These are phyloP conservation scores for Anethum foeniculum DNA, from an alignment of 140 eudicot genomes.

Conservation along the genomic window DNA sequence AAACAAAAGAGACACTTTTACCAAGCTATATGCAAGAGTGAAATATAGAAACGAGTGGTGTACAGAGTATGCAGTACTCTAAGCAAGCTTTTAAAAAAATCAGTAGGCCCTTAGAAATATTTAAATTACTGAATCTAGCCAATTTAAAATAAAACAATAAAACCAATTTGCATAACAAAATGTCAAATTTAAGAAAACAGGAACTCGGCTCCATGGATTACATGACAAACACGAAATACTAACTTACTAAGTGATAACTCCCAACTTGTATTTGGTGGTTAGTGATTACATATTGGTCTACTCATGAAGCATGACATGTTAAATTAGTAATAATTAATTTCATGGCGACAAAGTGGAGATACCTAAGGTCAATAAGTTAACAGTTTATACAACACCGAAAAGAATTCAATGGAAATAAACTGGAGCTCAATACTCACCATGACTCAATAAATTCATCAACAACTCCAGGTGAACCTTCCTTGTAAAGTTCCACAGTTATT, in stretches of 20 bases:
- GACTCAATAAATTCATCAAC: constrained; percentile 72
- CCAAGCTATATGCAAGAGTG: background rate
- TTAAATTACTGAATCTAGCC: background rate
- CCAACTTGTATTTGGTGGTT: background rate
- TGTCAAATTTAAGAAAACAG: background rate
- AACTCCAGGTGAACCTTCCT: constrained; percentile 84
- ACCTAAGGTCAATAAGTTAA: background rate
- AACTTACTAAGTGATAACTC: background rate
- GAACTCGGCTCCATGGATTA: background rate
- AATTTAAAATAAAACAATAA: background rate
- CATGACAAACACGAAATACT: background rate
- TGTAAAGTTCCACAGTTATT: constrained; percentile 76
- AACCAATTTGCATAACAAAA: background rate
- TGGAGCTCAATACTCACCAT: constrained; percentile 42
- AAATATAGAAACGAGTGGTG: background rate
- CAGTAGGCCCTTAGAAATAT: background rate
- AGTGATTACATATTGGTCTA: background rate
- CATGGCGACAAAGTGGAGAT: background rate
- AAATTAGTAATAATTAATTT: background rate
- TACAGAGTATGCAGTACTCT: background rate
- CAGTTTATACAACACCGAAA: constrained; percentile 2
- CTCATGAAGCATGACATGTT: background rate
- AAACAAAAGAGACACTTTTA: background rate
- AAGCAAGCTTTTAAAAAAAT: background rate
- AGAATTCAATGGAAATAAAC: background rate